These are phyloP conservation scores for Flaveria robusta DNA, from an alignment of 129 eudicot species.

Conservation along the genomic window DNA sequence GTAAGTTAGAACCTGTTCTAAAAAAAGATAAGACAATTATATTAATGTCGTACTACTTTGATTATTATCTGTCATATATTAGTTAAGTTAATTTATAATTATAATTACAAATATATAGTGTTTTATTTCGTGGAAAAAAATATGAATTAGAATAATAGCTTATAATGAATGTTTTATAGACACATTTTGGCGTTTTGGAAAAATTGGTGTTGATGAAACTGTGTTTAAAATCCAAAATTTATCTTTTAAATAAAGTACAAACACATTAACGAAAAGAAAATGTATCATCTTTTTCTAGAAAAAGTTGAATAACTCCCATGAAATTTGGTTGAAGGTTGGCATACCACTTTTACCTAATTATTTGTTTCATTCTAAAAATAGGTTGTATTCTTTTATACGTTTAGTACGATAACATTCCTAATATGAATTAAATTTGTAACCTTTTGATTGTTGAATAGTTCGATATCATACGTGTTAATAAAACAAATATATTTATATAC, in stretches of 20 bases:
- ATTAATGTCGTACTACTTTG: too few species aligned
- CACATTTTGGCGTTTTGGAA: too few species aligned
- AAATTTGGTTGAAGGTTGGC: slow-evolving; percentile 40
- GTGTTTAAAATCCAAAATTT: too few species aligned
- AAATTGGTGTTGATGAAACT: too few species aligned
- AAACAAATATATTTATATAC: background rate
- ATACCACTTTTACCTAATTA: slow-evolving; percentile 34
- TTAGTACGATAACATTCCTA: background rate
- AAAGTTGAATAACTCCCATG: background rate
- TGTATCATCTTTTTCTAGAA: background rate
- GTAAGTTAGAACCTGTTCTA: too few species aligned
- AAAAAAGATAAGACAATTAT: too few species aligned
- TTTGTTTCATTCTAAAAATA: slow-evolving; percentile 10
- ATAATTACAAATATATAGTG: too few species aligned
- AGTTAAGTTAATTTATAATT: too few species aligned
- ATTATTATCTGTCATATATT: too few species aligned
- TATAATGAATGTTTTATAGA: too few species aligned
- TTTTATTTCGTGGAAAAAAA: too few species aligned
- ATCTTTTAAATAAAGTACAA: background rate
- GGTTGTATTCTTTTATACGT: background rate
- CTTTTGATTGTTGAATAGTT: background rate
- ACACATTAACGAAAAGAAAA: background rate
- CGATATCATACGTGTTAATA: background rate
- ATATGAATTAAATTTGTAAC: background rate
- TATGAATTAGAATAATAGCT: too few species aligned